Conservation (phyloP, 1,284 basidiomycete species). For the Cystobasidium slooffiae region DNA sequence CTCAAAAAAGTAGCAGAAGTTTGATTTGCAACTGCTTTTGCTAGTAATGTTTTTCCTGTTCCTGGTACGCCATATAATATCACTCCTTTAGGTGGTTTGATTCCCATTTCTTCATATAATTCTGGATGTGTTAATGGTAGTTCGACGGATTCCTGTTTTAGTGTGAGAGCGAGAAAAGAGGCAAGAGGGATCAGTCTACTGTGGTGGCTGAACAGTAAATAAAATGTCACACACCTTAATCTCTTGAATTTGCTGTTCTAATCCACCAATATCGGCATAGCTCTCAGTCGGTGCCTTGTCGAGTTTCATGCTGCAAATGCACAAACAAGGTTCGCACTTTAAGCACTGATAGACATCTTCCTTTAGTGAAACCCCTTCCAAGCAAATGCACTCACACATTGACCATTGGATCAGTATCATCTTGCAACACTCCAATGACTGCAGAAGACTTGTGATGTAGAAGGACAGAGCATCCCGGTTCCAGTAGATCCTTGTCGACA, state of each 20-base stretch:
- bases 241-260: constrained; percentile 96
- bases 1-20: constrained; percentile 98
- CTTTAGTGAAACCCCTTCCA: constrained; percentile 59
- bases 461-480: constrained; percentile 93
- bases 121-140: constrained; percentile 97
- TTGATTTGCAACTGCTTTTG: constrained; percentile 98
- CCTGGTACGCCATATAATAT: constrained; percentile 98
- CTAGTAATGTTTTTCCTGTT: constrained; percentile 96
- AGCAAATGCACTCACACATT: constrained; percentile 64
- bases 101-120: constrained; percentile 99
- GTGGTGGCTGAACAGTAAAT: constrained; percentile 25
- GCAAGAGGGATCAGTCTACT: not conserved
- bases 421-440: constrained; percentile 92
- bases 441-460: constrained; percentile 96
- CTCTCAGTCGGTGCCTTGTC: constrained; percentile 86
- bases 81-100: constrained; percentile 97
- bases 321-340: not conserved
- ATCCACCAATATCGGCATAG: constrained; percentile 96
- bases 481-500: constrained; percentile 97
- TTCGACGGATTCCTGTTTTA: constrained; percentile 87
- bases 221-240: constrained; percentile 73
- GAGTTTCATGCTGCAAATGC: constrained; percentile 73
- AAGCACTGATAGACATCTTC: not conserved
- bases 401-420: constrained; percentile 97
- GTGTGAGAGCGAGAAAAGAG: not conserved